A percentile compares a stretch with the other conserved stretches of the same genome.
These are phyloP conservation scores for Vicia faba DNA, from an alignment of 306 rosid species.

Conservation along the genomic window DNA sequence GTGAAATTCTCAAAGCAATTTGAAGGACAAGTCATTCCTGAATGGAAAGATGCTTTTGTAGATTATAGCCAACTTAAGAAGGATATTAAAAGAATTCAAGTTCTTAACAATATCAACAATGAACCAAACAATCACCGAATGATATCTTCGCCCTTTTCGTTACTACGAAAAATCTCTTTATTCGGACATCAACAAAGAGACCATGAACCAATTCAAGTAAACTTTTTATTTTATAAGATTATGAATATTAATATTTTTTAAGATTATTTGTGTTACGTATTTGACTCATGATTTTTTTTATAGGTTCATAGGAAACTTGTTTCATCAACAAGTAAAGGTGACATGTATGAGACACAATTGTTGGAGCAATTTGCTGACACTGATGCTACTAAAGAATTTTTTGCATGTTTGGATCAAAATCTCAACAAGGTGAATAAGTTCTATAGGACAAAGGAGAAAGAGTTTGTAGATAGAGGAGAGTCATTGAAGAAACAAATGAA, in stretches of 20 bases:
- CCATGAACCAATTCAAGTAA: conserved; percentile 92
- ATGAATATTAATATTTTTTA: background rate
- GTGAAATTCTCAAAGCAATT: conserved; percentile 95
- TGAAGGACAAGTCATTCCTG: conserved; percentile 90
- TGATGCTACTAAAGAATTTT: conserved; percentile 82
- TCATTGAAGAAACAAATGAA: conserved; percentile 81
- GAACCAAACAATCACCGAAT: conserved; percentile 34
- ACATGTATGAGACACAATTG: conserved; percentile 89
- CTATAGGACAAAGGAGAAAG: conserved; percentile 72
- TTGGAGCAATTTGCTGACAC: conserved; percentile 80
- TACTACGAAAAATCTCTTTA: conserved; percentile 54
- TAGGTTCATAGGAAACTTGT: conserved; percentile 89
- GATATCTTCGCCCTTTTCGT: conserved; percentile 54
- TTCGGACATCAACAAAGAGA: conserved; percentile 70
- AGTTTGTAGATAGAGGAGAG: conserved; percentile 88
- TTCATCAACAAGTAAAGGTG: conserved; percentile 73
- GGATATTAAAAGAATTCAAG: conserved; percentile 69
- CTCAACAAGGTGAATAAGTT: conserved; percentile 89
- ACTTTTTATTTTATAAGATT: background rate
- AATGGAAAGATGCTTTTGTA: conserved; percentile 98
- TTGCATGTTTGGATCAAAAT: conserved; percentile 77
- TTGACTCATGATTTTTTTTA: background rate
- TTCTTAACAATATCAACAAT: conserved; percentile 44
- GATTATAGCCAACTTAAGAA: conserved; percentile 90
- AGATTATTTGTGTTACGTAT: background rate